These are phyloP conservation scores for Oidium heveae DNA, from an alignment of 2,329 filamentous ascomycete genomes.

Conservation along the genomic window DNA sequence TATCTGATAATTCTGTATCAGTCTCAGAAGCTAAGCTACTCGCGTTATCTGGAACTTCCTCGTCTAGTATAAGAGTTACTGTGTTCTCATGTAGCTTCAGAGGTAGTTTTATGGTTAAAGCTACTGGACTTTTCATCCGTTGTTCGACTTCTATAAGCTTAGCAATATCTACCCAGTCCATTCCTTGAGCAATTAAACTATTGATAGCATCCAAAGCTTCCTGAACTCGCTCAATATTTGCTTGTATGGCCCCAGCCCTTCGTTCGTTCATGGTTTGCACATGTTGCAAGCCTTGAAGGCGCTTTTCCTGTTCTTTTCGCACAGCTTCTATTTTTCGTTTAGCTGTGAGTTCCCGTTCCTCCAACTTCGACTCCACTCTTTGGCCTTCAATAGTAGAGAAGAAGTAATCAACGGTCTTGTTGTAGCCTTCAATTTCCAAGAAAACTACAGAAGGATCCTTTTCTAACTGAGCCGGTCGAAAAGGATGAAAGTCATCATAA, in stretches of 20 bases:
- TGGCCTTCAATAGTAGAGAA: slow-evolving; percentile 92
- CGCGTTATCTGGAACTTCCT: slow-evolving; percentile 31
- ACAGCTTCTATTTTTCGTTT: slow-evolving; percentile 71
- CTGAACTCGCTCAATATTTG: slow-evolving; percentile 73
- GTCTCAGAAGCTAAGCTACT: slow-evolving; percentile 32
- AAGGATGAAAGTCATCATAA: slow-evolving; percentile 92
- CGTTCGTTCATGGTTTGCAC: slow-evolving; percentile 61
- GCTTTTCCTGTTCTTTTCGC: slow-evolving; percentile 56
- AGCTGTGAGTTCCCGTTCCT: slow-evolving; percentile 58
- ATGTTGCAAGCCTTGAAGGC: slow-evolving; percentile 61
- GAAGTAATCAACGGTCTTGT: slow-evolving; percentile 85
- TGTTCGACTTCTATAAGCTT: slow-evolving; percentile 76
- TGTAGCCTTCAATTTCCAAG: slow-evolving; percentile 62
- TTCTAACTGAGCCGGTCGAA: slow-evolving; percentile 58
- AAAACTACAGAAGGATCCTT: slow-evolving; percentile 39
- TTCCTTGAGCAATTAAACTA: slow-evolving; percentile 70
- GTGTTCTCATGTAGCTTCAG: slow-evolving; percentile 78
- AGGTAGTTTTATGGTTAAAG: slow-evolving; percentile 63
- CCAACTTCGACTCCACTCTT: slow-evolving; percentile 60
- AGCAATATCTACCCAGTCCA: slow-evolving; percentile 91
- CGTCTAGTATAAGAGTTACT: slow-evolving; percentile 51
- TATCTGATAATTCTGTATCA: slow-evolving; percentile 37
- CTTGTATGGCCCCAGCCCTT: slow-evolving; percentile 75
- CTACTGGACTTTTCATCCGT: slow-evolving; percentile 56
- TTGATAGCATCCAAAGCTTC: slow-evolving; percentile 86